Base-by-base conservation (phyloP, 176 grass and related monocot species). In the Oryza officinalis region DNA sequence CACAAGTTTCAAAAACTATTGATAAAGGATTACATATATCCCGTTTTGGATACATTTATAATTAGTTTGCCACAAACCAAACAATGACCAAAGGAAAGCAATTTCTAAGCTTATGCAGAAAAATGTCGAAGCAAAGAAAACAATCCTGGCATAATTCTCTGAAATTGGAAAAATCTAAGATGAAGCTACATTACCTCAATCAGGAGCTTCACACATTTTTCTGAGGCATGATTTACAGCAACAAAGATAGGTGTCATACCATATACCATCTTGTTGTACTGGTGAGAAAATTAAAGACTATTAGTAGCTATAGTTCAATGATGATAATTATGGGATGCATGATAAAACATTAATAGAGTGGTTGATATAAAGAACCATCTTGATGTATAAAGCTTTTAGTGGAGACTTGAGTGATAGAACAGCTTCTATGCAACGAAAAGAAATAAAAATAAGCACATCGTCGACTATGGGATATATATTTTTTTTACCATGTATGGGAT, bases 221-320 rank as follows among this genome's bases (percentile, higher is more conserved):
- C 1, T 74, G 80, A 83, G 27, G 13, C 38, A 31, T 18, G 38
- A 32, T 44, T n/a, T 64, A 72, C 47, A 33, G 80, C 80, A 63
- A 13, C 38, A 14, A 73, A 64, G 54, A 83, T 52, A 63, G 80
- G 80, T 33, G 80, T 83, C 69, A 64, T 12, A n/a, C 80, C 68
- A 73, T n/a, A 23, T 73, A 64, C 69, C 4, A 63, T 83, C 80
- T 83, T 83, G 69, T 83, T 83, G 57, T 35, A 83, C 80, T 83
- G 52, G 40, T 12, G 1, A 63, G 27, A 63, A 74, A 47, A 0
- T 15, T 83, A 32, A 75, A 65, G 27, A 5, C 65, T 6, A 65
- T 73, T 45, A 83, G 57, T 73, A 72, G 27, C 72, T 49, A 52
- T 74, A 27, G 71, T 52, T 8, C 3, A 41, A 41, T 41, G 30